These are phyloP conservation scores for Blastosporella zonata DNA, from an alignment of 1,284 basidiomycete species.

Conservation along the genomic window DNA sequence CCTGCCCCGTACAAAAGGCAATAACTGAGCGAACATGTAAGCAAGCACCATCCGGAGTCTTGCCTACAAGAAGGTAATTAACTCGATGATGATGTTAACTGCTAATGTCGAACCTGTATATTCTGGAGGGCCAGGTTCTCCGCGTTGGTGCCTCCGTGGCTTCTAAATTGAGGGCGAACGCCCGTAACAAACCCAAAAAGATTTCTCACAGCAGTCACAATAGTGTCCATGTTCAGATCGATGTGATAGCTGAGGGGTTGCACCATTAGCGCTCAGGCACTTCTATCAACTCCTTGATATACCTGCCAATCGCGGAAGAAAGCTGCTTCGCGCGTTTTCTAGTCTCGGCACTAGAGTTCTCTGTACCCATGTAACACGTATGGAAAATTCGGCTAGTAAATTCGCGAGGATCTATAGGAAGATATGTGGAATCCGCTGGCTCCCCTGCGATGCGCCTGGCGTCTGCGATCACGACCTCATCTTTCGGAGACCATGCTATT, in stretches of 20 bases:
- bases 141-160: slow-evolving; percentile 82
- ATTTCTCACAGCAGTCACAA: slow-evolving; percentile 81
- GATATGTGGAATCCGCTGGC: slow-evolving; percentile 73
- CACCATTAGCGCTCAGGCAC: not conserved
- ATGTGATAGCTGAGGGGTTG: slow-evolving; percentile 73
- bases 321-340: slow-evolving; percentile 84
- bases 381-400: slow-evolving; percentile 90
- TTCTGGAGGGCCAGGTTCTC: slow-evolving; percentile 98
- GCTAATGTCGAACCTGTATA: slow-evolving; percentile 65
- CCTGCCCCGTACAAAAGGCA: slow-evolving; percentile 90
- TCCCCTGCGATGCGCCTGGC: slow-evolving; percentile 88
- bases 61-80: slow-evolving; percentile 47
- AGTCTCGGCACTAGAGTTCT: slow-evolving; percentile 91
- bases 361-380: slow-evolving; percentile 99
- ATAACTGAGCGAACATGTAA: slow-evolving; percentile 94
- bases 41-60: slow-evolving; percentile 94
- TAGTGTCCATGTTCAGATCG: slow-evolving; percentile 94
- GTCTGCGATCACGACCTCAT: slow-evolving; percentile 87
- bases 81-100: not conserved
- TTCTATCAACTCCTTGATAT: slow-evolving; percentile 18
- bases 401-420: slow-evolving; percentile 84
- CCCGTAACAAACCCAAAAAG: slow-evolving; percentile 88
- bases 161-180: slow-evolving; percentile 79
- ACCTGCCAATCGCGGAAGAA: slow-evolving; percentile 88
- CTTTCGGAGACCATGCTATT: slow-evolving; percentile 33